Base-by-base conservation (phyloP, 2,329 filamentous ascomycete genomes). In the Lasiodiplodia theobromae region DNA sequence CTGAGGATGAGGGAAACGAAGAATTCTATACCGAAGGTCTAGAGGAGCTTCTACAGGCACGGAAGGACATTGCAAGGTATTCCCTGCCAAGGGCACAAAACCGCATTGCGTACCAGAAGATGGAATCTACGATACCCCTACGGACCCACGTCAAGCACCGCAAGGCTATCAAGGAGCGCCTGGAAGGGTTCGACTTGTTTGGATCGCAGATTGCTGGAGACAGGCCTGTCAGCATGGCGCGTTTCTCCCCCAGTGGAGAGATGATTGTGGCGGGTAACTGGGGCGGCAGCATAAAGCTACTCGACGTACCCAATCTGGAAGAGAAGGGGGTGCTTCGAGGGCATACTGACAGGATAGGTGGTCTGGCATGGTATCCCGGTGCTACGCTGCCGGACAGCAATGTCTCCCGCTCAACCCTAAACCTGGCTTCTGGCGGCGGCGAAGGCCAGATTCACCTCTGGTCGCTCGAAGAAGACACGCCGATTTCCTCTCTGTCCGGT, bases 1-100 rank as follows among this genome's bases (percentile, higher is more conserved):
- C 83, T 0, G 88, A 88, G 2, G 88, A 88, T 4, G 88, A 89
- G 21, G 89, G 88, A 4, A 77, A 80, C 64, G 94, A 98, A 76
- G 96, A 99, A 74, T 99, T 97, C 79, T 99, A 97, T 78, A 97
- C 95, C 0, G 87, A 92, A 73, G 96, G 96, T 3, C 88, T 89
- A 1, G 85, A 88, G 4, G 89, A 90, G 51, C 84, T 99, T 28
- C 82, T 97, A 4, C 85, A 91, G 63, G 92, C 93, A 2, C 87
- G 96, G 70, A 88, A 89, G 74, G 87, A 91, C 31, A 94, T 99
- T 70, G 93, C 94, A 7, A 85, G 87, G 56, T 98, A 91, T 79
- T 97, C 94, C 6, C 82, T 99, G 60, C 93, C 94, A 1, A 86
- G 93, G 68, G 92, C 96, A 63, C 93, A 92, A 77, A 87, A 87